A percentile compares a stretch with the other conserved stretches of the same genome.
phyloP scores from a whole-genome alignment of 2,329 filamentous ascomycete species.

The Periconia sp. region DNA sequence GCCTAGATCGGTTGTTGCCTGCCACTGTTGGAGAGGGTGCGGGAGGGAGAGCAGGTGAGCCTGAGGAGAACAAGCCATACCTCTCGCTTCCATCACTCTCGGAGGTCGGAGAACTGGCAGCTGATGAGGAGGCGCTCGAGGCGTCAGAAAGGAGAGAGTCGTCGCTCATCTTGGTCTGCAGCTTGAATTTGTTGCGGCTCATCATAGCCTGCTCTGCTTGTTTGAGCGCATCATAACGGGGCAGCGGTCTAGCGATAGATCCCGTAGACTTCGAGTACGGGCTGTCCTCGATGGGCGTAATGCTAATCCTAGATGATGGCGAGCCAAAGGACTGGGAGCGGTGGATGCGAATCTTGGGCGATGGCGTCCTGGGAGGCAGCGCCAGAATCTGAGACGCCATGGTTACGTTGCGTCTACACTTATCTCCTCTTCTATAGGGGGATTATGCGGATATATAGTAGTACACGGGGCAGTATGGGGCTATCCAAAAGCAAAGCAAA shows the following conservation, averaged over 20 bases:
- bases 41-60: constrained; percentile 8
- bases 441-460: neutral
- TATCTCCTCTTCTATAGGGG: too few species aligned
- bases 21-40: constrained; percentile 11
- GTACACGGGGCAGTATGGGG: too few species aligned
- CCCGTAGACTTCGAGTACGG: constrained; percentile 45
- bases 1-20: too few species aligned
- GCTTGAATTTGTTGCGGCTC: constrained; percentile 19
- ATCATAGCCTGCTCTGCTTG: constrained; percentile 20
- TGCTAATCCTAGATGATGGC: constrained; percentile 34
- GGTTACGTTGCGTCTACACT: too few species aligned
- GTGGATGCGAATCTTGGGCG: constrained; percentile 42
- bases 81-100: constrained; percentile 15
- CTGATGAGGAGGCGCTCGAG: constrained; percentile 25
- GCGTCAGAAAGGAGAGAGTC: constrained; percentile 35
- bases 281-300: constrained; percentile 39
- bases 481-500: too few species aligned
- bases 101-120: constrained; percentile 33
- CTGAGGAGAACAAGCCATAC: constrained; percentile 14
- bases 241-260: constrained; percentile 24
- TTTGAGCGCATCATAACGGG: constrained; percentile 29
- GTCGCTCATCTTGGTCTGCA: constrained; percentile 42
- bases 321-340: constrained; percentile 45
- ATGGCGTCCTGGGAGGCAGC: constrained; percentile 38
- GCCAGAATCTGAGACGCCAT: constrained; percentile 17